Percentiles rank a stretch among this genome's conserved stretches.
phyloP scores from a whole-genome alignment of 768 basidiomycete species.

The Holtermannia corniformis region DNA sequence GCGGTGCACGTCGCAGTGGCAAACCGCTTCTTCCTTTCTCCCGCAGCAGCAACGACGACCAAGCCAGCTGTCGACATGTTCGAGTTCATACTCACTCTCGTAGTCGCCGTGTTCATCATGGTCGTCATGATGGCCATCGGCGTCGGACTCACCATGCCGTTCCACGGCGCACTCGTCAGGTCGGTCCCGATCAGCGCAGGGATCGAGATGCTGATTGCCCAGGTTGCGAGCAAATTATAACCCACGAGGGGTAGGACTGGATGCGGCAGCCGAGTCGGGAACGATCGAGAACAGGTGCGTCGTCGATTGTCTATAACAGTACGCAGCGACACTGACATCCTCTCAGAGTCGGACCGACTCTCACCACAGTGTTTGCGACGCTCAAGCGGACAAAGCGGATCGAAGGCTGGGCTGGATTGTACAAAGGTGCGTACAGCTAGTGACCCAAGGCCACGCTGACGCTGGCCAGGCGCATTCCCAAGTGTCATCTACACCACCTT shows the following conservation, averaged over 20 bases:
- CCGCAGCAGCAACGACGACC: too few relatives aligned
- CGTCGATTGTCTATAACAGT: too few relatives aligned
- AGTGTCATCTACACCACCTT: slow-evolving; percentile 31
- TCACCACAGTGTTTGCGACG: slow-evolving; percentile 33
- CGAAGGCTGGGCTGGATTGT: slow-evolving; percentile 40
- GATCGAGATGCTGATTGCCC: background rate
- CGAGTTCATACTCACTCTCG: slow-evolving; percentile 34
- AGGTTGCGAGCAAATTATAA: slow-evolving; percentile 40
- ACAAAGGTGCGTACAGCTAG: slow-evolving; percentile 28
- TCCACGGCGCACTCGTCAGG: slow-evolving; percentile 38
- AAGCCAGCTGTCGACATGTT: too few relatives aligned
- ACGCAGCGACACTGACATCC: background rate
- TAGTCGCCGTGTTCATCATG: slow-evolving; percentile 35
- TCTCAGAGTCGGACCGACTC: slow-evolving; percentile 36
- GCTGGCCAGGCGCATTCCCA: slow-evolving; percentile 28
- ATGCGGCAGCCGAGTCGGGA: slow-evolving; percentile 12
- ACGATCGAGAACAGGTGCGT: slow-evolving; percentile 27
- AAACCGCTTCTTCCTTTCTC: too few relatives aligned
- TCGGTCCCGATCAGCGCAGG: background rate
- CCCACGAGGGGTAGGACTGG: slow-evolving; percentile 37
- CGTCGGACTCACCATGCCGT: slow-evolving; percentile 37
- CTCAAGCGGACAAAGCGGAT: slow-evolving; percentile 36
- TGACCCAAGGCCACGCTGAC: background rate
- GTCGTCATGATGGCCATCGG: slow-evolving; percentile 29
- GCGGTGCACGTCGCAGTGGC: too few relatives aligned